These are phyloP conservation scores for Aspergillus bertholletiae DNA, from an alignment of 495 filamentous ascomycete genomes.

Conservation along the genomic window DNA sequence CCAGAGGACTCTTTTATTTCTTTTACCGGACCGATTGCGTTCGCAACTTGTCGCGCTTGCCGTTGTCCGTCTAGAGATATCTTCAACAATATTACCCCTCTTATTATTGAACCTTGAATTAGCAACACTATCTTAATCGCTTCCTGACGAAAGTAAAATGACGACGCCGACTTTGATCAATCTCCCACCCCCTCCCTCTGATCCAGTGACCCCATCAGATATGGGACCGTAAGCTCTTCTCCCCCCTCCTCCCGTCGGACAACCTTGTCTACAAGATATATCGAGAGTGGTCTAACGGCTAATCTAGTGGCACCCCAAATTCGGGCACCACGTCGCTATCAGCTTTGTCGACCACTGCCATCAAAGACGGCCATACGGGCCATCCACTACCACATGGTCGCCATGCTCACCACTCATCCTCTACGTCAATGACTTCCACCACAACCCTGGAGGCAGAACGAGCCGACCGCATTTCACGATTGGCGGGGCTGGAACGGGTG, in stretches of 20 bases:
- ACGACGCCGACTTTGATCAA: slow-evolving; percentile 70
- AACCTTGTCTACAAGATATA: slow-evolving; percentile 1
- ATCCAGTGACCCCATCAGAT: slow-evolving; percentile 84
- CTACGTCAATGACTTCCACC: slow-evolving; percentile 51
- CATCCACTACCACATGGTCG: slow-evolving; percentile 54
- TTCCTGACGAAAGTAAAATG: slow-evolving; percentile 20
- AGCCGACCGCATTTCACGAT: slow-evolving; percentile 87
- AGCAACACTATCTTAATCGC: not conserved
- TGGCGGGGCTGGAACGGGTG: slow-evolving; percentile 80
- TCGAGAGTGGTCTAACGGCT: slow-evolving; percentile 11
- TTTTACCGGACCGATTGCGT: too few relatives aligned
- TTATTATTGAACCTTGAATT: not conserved
- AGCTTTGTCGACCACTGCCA: slow-evolving; percentile 82
- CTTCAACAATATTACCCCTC: not conserved
- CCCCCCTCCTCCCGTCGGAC: not conserved
- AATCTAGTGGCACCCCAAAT: slow-evolving; percentile 78
- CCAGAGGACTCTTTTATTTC: too few relatives aligned
- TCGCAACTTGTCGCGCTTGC: too few relatives aligned
- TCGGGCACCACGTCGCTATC: slow-evolving; percentile 83
- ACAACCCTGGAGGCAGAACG: slow-evolving; percentile 83
- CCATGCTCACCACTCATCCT: slow-evolving; percentile 50
- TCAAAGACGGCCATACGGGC: slow-evolving; percentile 90
- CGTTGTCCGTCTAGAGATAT: too few relatives aligned
- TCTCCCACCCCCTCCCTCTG: slow-evolving; percentile 77
- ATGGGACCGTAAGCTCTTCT: slow-evolving; percentile 80